Evolutionary conservation across 108 stramenopile species (phyloP).

Genomic region (Seminavis robusta): DNA sequence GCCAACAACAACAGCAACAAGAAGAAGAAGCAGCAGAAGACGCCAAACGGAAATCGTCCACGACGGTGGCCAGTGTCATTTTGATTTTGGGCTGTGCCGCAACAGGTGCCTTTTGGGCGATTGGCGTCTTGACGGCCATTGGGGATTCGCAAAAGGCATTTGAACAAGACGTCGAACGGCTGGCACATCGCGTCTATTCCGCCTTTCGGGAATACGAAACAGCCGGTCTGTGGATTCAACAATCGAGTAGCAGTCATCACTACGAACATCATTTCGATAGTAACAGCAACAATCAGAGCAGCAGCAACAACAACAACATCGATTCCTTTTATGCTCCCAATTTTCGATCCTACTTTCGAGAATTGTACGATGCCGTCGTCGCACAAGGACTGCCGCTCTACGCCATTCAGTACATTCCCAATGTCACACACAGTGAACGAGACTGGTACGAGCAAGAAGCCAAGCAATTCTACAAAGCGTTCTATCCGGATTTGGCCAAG

Average conservation of each 20-base stretch:
- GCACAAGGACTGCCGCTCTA: conserved; percentile 24
- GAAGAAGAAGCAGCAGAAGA: too few species aligned
- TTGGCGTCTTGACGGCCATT: too few species aligned
- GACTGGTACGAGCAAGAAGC: conserved; percentile 22
- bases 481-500: conserved; percentile 13
- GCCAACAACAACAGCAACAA: too few species aligned
- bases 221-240: background rate
- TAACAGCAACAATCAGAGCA: too few species aligned
- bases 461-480: conserved; percentile 12
- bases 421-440: conserved; percentile 25
- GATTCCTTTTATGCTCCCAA: conserved; percentile 8
- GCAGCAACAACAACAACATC: background rate
- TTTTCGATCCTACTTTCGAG: conserved; percentile 35
- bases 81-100: too few species aligned
- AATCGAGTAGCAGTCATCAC: background rate
- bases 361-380: conserved; percentile 25
- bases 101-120: too few species aligned
- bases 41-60: too few species aligned
- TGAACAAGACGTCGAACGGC: background rate
- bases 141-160: background rate
- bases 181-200: background rate
- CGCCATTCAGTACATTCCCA: conserved; percentile 15
- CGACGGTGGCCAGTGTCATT: too few species aligned
- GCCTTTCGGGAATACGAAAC: background rate
- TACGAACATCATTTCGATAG: background rate